Evolutionary conservation across 2,329 filamentous ascomycete species (phyloP).

Genomic region (Phyllosticta citriasiana): DNA sequence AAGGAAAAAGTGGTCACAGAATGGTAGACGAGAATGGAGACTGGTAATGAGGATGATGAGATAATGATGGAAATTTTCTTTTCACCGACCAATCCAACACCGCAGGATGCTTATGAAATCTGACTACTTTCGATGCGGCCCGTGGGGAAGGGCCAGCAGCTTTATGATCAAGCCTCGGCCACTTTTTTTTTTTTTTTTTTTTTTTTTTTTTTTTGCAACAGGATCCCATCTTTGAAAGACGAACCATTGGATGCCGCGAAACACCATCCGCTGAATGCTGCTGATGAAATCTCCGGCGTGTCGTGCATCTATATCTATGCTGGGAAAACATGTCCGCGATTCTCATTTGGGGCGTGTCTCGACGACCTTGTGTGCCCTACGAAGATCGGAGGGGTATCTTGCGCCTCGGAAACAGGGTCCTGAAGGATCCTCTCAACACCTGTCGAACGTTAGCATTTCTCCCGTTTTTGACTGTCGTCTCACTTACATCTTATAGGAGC

Average conservation of each 20-base stretch:
- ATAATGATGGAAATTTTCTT: neutral
- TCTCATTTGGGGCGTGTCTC: neutral
- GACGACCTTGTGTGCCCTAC: neutral
- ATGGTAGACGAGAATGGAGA: neutral
- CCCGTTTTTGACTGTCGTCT: too few species aligned
- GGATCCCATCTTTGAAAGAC: neutral
- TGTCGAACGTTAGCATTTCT: neutral
- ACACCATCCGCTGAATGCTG: slow-evolving; percentile 7
- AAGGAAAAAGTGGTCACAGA: neutral
- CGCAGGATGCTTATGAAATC: neutral
- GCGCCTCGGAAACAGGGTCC: neutral
- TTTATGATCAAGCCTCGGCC: slow-evolving; percentile 1
- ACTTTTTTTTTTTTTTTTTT: neutral
- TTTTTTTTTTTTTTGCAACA: neutral
- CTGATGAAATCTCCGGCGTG: slow-evolving; percentile 7
- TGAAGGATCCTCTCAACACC: slow-evolving; percentile 3
- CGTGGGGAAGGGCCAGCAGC: neutral
- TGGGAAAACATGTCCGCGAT: neutral
- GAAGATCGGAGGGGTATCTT: neutral
- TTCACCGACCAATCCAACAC: neutral
- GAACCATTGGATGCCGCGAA: slow-evolving; percentile 7
- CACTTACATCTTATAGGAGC: slow-evolving; percentile 62
- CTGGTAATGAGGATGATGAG: neutral
- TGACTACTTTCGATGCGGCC: neutral
- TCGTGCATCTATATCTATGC: slow-evolving; percentile 10